Base-by-base conservation (phyloP, 768 basidiomycete species). In the Rhodotorula toruloides region DNA sequence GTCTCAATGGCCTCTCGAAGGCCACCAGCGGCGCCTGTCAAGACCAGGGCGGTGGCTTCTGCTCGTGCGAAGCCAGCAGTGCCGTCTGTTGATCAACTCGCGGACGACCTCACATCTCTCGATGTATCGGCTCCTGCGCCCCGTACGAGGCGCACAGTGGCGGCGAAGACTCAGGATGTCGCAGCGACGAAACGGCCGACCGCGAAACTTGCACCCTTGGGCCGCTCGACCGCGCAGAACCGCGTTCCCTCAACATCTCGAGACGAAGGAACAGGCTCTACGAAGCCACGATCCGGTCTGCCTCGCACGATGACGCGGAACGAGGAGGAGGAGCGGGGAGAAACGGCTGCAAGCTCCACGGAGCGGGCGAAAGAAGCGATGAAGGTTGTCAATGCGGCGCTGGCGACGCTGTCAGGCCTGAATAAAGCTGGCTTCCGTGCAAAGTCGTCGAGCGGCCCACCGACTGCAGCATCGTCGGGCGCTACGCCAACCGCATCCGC, bases 361-460 rank as follows among this genome's bases (percentile, higher is more conserved):
- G 70, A 72, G 12, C 59, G 57, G 17, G 63, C 66, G 19, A 64
- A 61, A 32, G 47, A 58, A 25, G 62, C 60, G 14, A 68, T 61
- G 59, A 50, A 55, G 16, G 17, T 43, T 16, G 40, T 72, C 52
- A 72, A 58, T 34, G 14, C 47, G 3, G 43, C 60, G 17, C 50
- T 72, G 25, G 60, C 63, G 17, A 31, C 52, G 14, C 60, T 72
- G 3, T 12, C 52, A 0, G 40, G 49, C 10, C 43, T 61, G 54
- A 40, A 32, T 44, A 63, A 64, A 40, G 42, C 65, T 2, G 70
- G 70, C 21, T 71, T 56, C 54, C 58, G 58, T 10, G 62, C 58
- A 4, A 22, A 25, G 25, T 52, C 63, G 1, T 40, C 59, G 14
- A 52, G 58, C 17, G 10, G 34, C 2, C 29, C 49, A 37, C 32